A percentile compares a stretch with the other conserved stretches of the same genome.
Evolutionary conservation across 1,284 basidiomycete species (phyloP).

Genomic region (Cystobasidium sp.): DNA sequence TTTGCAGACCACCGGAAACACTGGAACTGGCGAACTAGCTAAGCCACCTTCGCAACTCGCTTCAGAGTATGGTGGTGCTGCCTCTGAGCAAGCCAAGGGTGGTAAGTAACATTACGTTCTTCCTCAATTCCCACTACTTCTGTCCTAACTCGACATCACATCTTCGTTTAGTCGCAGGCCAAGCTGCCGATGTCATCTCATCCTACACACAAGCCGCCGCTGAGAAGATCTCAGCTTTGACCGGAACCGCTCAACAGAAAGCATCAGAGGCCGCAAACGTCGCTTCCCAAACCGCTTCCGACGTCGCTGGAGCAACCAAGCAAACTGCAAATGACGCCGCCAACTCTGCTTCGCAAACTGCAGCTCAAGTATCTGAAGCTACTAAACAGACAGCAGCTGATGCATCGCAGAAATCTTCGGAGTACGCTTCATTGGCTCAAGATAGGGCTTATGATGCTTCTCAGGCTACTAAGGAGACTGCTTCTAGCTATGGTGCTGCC

Average conservation of each 20-base stretch:
- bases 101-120: neutral
- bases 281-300: constrained; percentile 15
- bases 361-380: constrained; percentile 4
- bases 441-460: neutral
- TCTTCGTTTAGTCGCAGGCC: constrained; percentile 9
- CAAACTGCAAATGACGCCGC: constrained; percentile 28
- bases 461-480: constrained; percentile 24
- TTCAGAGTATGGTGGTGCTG: constrained; percentile 24
- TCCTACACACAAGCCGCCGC: constrained; percentile 10
- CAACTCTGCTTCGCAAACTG: constrained; percentile 29
- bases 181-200: constrained; percentile 20
- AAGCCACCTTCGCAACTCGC: constrained; percentile 41
- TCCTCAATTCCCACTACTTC: neutral
- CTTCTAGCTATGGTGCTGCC: neutral
- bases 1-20: constrained; percentile 27
- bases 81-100: constrained; percentile 22
- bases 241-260: constrained; percentile 25
- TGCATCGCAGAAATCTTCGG: neutral
- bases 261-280: constrained; percentile 7
- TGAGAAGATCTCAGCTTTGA: constrained; percentile 13
- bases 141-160: neutral
- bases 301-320: constrained; percentile 15
- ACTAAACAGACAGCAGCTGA: constrained; percentile 13
- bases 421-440: constrained; percentile 14
- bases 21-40: constrained; percentile 32